Conservation (phyloP, 1,139 yeast genomes). For the Candida albicans region DNA sequence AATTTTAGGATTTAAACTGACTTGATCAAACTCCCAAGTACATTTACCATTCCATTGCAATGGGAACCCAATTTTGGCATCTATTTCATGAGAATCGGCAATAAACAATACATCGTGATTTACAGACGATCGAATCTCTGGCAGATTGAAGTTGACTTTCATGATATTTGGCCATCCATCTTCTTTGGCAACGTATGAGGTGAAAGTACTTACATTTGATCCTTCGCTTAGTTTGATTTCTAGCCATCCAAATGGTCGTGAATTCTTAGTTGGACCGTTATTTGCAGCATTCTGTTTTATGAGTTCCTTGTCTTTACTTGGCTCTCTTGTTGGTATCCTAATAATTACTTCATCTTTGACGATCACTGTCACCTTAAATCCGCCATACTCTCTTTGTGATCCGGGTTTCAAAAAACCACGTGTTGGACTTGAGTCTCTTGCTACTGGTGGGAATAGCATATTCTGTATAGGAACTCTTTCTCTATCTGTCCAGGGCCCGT, state of each 20-base stretch:
- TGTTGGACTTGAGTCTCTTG: slow-evolving; percentile 57
- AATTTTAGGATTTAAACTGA: slow-evolving; percentile 53
- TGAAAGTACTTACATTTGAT: slow-evolving; percentile 48
- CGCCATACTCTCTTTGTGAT: slow-evolving; percentile 51
- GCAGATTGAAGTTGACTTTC: slow-evolving; percentile 47
- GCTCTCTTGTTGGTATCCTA: slow-evolving; percentile 81
- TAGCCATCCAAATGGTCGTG: slow-evolving; percentile 86
- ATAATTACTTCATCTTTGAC: slow-evolving; percentile 67
- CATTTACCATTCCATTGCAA: slow-evolving; percentile 79
- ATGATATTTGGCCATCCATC: slow-evolving; percentile 62
- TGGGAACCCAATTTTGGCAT: slow-evolving; percentile 67
- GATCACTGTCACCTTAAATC: slow-evolving; percentile 54
- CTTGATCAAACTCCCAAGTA: slow-evolving; percentile 61
- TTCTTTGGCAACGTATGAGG: slow-evolving; percentile 51
- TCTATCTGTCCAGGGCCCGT: slow-evolving; percentile 96
- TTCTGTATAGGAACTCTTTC: slow-evolving; percentile 69
- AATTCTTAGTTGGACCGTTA: slow-evolving; percentile 11
- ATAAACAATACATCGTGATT: slow-evolving; percentile 79
- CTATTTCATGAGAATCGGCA: slow-evolving; percentile 59
- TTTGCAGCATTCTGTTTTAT: slow-evolving; percentile 17
- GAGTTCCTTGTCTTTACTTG: slow-evolving; percentile 63
- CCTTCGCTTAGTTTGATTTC: slow-evolving; percentile 64
- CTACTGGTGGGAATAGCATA: slow-evolving; percentile 66
- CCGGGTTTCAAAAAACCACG: slow-evolving; percentile 44
- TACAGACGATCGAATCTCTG: slow-evolving; percentile 78